phyloP scores from a whole-genome alignment of 495 filamentous ascomycete species.

The Diplogelasinospora grovesii region DNA sequence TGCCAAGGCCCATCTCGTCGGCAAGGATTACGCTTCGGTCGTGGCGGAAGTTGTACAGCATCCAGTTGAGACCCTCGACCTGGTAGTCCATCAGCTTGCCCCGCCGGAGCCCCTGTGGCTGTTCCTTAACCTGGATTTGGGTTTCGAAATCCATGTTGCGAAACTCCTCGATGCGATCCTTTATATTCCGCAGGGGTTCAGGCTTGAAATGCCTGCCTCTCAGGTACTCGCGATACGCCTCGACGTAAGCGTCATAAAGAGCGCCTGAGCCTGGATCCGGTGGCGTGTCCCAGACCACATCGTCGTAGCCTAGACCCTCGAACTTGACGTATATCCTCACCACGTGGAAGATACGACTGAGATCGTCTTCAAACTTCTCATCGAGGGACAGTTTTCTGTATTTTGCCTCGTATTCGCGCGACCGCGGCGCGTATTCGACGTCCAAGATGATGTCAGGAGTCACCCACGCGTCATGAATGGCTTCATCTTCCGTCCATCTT shows the following conservation, averaged over 20 bases:
- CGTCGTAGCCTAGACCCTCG: constrained; percentile 91
- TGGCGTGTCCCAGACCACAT: constrained; percentile 81
- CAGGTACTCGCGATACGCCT: constrained; percentile 80
- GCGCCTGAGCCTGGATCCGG: constrained; percentile 59
- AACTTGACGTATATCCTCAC: constrained; percentile 76
- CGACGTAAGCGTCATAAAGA: constrained; percentile 72
- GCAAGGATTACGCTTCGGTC: constrained; percentile 87
- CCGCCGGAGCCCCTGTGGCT: constrained; percentile 66
- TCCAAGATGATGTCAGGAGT: constrained; percentile 84
- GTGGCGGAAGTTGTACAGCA: constrained; percentile 83
- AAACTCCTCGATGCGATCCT: constrained; percentile 54
- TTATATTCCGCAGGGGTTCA: constrained; percentile 47
- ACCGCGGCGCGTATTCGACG: constrained; percentile 43
- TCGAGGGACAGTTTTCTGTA: constrained; percentile 21
- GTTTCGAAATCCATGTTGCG: constrained; percentile 57
- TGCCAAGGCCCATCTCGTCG: constrained; percentile 98
- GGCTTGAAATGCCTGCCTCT: constrained; percentile 60
- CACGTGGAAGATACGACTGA: constrained; percentile 61
- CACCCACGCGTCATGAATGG: constrained; percentile 76
- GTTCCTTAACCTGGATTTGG: constrained; percentile 58
- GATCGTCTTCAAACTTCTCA: constrained; percentile 56
- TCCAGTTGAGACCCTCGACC: constrained; percentile 89
- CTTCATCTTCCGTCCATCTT: constrained; percentile 66
- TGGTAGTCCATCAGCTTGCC: constrained; percentile 93
- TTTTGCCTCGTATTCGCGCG: constrained; percentile 41